phyloP scores from a whole-genome alignment of 805 yeast genomes.

The Clavispora fructus region DNA sequence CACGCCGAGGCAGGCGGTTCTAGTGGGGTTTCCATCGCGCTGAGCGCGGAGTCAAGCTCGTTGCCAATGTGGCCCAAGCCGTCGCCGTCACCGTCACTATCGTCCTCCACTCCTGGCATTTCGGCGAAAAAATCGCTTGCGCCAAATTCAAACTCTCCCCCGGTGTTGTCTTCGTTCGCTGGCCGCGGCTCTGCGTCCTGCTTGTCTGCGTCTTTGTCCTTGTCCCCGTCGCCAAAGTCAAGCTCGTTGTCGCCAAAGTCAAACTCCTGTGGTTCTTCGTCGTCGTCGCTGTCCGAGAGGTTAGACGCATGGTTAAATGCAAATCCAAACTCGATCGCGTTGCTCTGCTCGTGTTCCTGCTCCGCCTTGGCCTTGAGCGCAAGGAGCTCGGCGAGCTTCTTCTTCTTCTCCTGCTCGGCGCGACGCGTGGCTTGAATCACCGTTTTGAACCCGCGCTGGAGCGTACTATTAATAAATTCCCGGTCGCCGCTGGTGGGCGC shows the following conservation, averaged over 20 bases:
- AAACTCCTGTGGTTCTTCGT: background rate
- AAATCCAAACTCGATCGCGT: slow-evolving; percentile 26
- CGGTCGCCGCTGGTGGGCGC: slow-evolving; percentile 19
- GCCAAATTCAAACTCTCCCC: no score
- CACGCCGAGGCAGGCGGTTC: background rate
- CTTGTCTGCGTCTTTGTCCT: background rate
- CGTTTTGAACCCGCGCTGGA: slow-evolving; percentile 25
- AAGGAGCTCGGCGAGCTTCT: slow-evolving; percentile 11
- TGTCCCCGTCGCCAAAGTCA: slow-evolving; percentile 6
- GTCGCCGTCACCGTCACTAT: background rate
- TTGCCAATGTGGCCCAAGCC: background rate
- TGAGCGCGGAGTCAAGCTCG: background rate
- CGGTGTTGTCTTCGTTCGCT: no score
- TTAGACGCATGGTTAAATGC: slow-evolving; percentile 23
- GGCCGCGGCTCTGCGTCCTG: no score
- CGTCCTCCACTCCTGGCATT: no score
- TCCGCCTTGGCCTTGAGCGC: slow-evolving; percentile 17
- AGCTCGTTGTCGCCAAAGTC: slow-evolving; percentile 3
- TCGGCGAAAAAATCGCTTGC: background rate
- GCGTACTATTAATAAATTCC: slow-evolving; percentile 15
- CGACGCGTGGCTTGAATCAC: slow-evolving; percentile 29
- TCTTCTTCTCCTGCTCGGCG: slow-evolving; percentile 16
- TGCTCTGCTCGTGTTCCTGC: slow-evolving; percentile 28
- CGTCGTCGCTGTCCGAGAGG: slow-evolving; percentile 15
- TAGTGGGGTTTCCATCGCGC: background rate